Evolutionary conservation across 2,329 filamentous ascomycete genomes (phyloP).

Genomic region (Penicillium occitanis): DNA sequence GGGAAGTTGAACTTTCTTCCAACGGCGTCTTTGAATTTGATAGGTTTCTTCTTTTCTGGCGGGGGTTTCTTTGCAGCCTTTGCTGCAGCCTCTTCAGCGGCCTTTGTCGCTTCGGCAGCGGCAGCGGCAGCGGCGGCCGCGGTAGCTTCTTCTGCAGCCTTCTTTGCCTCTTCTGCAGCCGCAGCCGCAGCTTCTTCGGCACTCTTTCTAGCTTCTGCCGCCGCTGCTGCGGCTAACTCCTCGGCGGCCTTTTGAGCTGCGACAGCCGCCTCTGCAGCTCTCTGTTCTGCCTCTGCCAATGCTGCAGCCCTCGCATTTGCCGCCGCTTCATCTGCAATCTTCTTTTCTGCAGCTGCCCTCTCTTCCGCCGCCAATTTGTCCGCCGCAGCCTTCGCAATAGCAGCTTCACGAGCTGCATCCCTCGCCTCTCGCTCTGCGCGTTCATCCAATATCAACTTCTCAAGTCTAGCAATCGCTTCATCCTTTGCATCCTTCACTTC

Average conservation of each 20-base stretch:
- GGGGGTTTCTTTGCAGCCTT: constrained; percentile 50
- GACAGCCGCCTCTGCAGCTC: constrained; percentile 46
- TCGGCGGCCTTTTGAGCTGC: constrained; percentile 42
- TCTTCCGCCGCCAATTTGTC: constrained; percentile 37
- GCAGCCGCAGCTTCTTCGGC: constrained; percentile 50
- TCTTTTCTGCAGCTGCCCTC: constrained; percentile 44
- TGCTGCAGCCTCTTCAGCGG: constrained; percentile 46
- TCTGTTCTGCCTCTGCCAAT: constrained; percentile 45
- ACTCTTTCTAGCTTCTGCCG: constrained; percentile 48
- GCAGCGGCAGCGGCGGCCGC: constrained; percentile 37
- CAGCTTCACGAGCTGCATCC: constrained; percentile 43
- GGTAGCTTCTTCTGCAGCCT: constrained; percentile 49
- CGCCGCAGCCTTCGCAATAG: constrained; percentile 55
- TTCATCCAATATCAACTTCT: constrained; percentile 56
- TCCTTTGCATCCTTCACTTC: constrained; percentile 36
- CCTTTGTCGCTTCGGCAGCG: constrained; percentile 37
- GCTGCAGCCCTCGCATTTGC: constrained; percentile 43
- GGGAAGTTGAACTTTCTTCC: constrained; percentile 92
- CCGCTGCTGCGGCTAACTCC: constrained; percentile 37
- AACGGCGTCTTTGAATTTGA: constrained; percentile 89
- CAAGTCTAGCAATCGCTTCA: constrained; percentile 61
- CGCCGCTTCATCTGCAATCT: constrained; percentile 44
- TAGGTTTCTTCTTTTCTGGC: constrained; percentile 66
- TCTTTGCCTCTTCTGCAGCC: constrained; percentile 48
- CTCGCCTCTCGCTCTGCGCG: constrained; percentile 42